A percentile compares a stretch with the other conserved stretches of the same genome.
phyloP scores from a whole-genome alignment of 306 rosid species.

The Hylodesmum podocarpum region DNA sequence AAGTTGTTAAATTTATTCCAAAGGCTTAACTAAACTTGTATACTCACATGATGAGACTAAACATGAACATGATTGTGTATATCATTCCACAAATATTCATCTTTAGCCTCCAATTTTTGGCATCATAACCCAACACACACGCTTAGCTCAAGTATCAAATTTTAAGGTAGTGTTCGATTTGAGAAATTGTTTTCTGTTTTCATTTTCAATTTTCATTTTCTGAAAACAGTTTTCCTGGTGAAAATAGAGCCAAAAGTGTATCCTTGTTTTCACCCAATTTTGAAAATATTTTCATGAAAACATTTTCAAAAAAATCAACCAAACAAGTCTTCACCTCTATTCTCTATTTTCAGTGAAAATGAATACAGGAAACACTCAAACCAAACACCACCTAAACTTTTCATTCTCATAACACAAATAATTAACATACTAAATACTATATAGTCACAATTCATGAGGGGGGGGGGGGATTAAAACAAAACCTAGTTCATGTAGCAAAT shows the following conservation, averaged over 20 bases:
- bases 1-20: background rate
- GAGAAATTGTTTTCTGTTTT: too few relatives aligned
- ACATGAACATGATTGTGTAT: background rate
- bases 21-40: background rate
- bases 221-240: too few relatives aligned
- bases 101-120: background rate
- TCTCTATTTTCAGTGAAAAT: too few relatives aligned
- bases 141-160: background rate
- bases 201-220: too few relatives aligned
- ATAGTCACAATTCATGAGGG: background rate
- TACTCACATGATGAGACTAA: background rate
- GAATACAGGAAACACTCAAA: too few relatives aligned
- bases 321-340: too few relatives aligned
- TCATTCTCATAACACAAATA: background rate
- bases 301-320: too few relatives aligned
- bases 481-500: constrained; percentile 11
- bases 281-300: too few relatives aligned
- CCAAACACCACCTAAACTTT: too few relatives aligned
- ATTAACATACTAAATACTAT: background rate
- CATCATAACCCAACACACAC: background rate
- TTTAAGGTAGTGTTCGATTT: too few relatives aligned
- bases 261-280: too few relatives aligned
- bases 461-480: background rate
- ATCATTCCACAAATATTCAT: constrained; percentile 1
- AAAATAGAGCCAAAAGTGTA: too few relatives aligned